phyloP scores from a whole-genome alignment of 345 rosid genomes.

The Populus simonii region DNA sequence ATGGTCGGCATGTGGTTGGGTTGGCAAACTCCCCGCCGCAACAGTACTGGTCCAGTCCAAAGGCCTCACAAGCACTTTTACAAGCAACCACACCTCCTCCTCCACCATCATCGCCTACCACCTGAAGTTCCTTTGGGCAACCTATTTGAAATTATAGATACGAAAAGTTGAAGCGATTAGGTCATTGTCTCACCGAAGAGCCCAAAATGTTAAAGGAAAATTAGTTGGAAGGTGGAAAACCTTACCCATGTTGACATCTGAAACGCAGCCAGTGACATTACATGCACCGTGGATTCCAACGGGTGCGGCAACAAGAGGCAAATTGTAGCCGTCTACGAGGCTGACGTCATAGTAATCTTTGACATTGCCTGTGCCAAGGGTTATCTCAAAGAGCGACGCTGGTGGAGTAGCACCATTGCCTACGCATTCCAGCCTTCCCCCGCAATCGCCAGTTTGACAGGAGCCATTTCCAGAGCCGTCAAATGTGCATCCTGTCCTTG shows the following conservation, averaged over 20 bases:
- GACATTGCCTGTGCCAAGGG: slow-evolving; percentile 50
- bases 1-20: slow-evolving; percentile 68
- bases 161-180: not conserved
- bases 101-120: slow-evolving; percentile 46
- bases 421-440: slow-evolving; percentile 67
- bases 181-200: not conserved
- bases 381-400: slow-evolving; percentile 81
- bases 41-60: slow-evolving; percentile 79
- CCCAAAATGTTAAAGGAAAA: not conserved
- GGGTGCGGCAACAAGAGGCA: slow-evolving; percentile 72
- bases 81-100: slow-evolving; percentile 57
- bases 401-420: slow-evolving; percentile 82
- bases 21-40: slow-evolving; percentile 90
- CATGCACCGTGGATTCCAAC: slow-evolving; percentile 60
- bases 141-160: slow-evolving; percentile 27
- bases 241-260: slow-evolving; percentile 64
- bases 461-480: slow-evolving; percentile 54
- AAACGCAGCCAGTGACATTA: slow-evolving; percentile 75
- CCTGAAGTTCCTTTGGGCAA: slow-evolving; percentile 93
- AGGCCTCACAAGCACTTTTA: slow-evolving; percentile 87
- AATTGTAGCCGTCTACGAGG: slow-evolving; percentile 80
- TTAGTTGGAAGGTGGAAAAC: not conserved
- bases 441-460: slow-evolving; percentile 81
- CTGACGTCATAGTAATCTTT: slow-evolving; percentile 78
- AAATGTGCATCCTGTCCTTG: slow-evolving; percentile 77